These are phyloP conservation scores for Thalassiosira livingstoniorum DNA, from an alignment of 352 stramenopile genomes.

Conservation along the genomic window DNA sequence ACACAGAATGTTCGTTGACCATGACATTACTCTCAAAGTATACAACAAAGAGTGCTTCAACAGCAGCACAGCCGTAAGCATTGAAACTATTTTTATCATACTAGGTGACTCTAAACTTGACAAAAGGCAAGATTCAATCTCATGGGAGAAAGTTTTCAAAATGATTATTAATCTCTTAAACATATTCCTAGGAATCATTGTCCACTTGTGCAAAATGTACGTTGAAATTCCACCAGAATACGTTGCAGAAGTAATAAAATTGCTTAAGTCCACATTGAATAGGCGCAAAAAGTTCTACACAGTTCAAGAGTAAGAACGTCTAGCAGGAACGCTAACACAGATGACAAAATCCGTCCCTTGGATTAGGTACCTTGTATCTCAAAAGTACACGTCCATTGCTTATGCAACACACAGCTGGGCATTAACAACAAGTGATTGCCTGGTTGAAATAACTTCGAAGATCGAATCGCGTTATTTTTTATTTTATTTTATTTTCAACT, in stretches of 20 bases:
- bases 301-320: too few relatives aligned
- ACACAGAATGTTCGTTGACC: slow-evolving; percentile 27
- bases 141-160: slow-evolving; percentile 39
- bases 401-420: too few relatives aligned
- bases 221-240: slow-evolving; percentile 25
- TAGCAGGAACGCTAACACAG: too few relatives aligned
- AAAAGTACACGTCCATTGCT: too few relatives aligned
- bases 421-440: too few relatives aligned
- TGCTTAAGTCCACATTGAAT: too few relatives aligned
- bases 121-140: slow-evolving; percentile 26
- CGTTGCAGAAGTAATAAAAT: slow-evolving; percentile 8
- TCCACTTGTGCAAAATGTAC: slow-evolving; percentile 33
- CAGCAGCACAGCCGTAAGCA: not conserved
- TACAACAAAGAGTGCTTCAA: slow-evolving; percentile 13
- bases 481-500: too few relatives aligned
- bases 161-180: slow-evolving; percentile 39
- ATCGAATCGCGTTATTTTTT: too few relatives aligned
- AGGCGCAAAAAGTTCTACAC: too few relatives aligned
- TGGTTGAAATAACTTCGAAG: too few relatives aligned
- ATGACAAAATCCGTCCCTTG: too few relatives aligned
- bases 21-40: slow-evolving; percentile 35
- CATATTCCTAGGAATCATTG: slow-evolving; percentile 31
- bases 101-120: slow-evolving; percentile 24
- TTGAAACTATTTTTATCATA: slow-evolving; percentile 53
- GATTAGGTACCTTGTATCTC: too few relatives aligned